Percentiles rank a stretch among this genome's conserved stretches.
Evolutionary conservation across 768 basidiomycete species (phyloP).

Genomic region (Hericium rajendrae): DNA sequence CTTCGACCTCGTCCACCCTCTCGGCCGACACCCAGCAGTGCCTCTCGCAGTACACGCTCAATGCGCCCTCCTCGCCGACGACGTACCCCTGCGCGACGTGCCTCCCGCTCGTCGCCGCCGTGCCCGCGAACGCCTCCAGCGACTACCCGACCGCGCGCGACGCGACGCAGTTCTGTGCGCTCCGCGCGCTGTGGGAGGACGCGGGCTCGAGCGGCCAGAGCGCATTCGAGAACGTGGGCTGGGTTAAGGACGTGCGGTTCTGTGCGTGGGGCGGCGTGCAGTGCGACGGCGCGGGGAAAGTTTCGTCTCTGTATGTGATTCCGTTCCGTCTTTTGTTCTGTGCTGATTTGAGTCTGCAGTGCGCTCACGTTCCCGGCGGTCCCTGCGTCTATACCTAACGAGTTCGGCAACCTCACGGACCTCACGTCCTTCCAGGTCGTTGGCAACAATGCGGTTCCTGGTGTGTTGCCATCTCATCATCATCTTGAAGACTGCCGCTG

Average conservation of each 20-base stretch:
- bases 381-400: constrained; percentile 33
- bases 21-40: constrained; percentile 34
- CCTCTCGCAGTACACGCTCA: constrained; percentile 33
- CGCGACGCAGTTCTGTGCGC: constrained; percentile 39
- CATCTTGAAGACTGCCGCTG: not conserved
- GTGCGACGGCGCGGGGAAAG: constrained; percentile 31
- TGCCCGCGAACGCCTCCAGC: constrained; percentile 23
- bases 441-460: constrained; percentile 33
- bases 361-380: constrained; percentile 37
- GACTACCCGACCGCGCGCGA: constrained; percentile 24
- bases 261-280: constrained; percentile 39
- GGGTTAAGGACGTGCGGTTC: constrained; percentile 35
- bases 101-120: constrained; percentile 28
- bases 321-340: not conserved
- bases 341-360: constrained; percentile 13
- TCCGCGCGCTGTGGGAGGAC: constrained; percentile 33
- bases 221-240: constrained; percentile 30
- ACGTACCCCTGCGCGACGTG: constrained; percentile 39
- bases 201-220: constrained; percentile 28
- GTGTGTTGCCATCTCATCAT: constrained; percentile 17
- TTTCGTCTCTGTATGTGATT: constrained; percentile 31
- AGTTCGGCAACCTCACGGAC: constrained; percentile 29
- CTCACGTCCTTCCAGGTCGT: constrained; percentile 30
- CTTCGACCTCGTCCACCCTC: constrained; percentile 17
- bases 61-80: constrained; percentile 34